A percentile compares a stretch with the other conserved stretches of the same genome.
These are phyloP conservation scores for Colletotrichum orchidophilum DNA, from an alignment of 2,329 filamentous ascomycete genomes.

Conservation along the genomic window DNA sequence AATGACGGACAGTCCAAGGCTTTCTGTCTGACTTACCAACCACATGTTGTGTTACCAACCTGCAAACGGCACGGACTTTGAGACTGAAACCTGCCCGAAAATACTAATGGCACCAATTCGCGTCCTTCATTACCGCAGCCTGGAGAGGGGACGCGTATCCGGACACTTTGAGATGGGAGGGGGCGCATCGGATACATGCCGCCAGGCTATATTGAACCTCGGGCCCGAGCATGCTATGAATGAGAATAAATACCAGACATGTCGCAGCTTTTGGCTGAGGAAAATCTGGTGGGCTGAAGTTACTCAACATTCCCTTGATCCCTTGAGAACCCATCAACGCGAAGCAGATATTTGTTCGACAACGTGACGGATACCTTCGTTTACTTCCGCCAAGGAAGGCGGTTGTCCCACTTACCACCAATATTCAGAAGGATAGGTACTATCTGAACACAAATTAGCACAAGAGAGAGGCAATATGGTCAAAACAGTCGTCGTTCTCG, in stretches of 20 bases:
- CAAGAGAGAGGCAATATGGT: slow-evolving; percentile 47
- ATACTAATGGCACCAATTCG: slow-evolving; percentile 13
- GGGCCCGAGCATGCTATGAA: neutral
- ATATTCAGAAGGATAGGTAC: neutral
- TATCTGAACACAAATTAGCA: neutral
- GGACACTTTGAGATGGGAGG: neutral
- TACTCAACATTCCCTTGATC: neutral
- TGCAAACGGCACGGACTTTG: slow-evolving; percentile 23
- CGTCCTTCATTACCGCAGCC: neutral
- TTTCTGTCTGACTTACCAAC: slow-evolving; percentile 11
- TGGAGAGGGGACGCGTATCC: slow-evolving; percentile 8
- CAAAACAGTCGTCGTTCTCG: slow-evolving; percentile 63
- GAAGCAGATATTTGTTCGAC: neutral
- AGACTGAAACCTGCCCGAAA: slow-evolving; percentile 27
- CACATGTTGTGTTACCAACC: slow-evolving; percentile 24
- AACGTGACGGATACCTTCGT: neutral
- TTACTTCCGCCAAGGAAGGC: neutral
- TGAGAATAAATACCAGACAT: slow-evolving; percentile 16
- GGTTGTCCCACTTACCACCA: neutral
- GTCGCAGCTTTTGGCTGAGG: neutral
- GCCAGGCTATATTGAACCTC: slow-evolving; percentile 8
- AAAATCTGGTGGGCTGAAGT: neutral
- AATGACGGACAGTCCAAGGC: slow-evolving; percentile 5
- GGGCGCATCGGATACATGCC: neutral
- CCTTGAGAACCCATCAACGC: neutral